Base-by-base conservation (phyloP, 2,329 filamentous ascomycete species). In the Trichoderma guizhouense region DNA sequence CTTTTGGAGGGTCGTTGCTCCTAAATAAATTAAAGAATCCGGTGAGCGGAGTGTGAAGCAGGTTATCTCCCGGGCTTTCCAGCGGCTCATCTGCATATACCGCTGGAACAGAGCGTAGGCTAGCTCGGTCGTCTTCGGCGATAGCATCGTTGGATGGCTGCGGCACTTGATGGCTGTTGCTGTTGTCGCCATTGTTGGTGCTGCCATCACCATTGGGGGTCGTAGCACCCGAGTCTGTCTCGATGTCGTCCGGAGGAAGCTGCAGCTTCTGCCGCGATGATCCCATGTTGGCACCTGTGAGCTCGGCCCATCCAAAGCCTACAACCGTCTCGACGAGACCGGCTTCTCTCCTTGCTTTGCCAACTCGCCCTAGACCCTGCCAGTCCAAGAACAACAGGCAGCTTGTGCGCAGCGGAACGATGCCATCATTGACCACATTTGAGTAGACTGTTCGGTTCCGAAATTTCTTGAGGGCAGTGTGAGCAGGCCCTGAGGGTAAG, bases 311-410 rank as follows among this genome's bases (percentile, higher is more conserved):
- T 3, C 96, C 95, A 86, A 95, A 98, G 70, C 93, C 93, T 34
- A 96, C 94, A 74, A 98, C 90, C 0, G 95, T 97, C 68, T 97
- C 95, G 47, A 99, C 93, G 32, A 98, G 84, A 0, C 95, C 95
- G 73, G 95, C 97, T 79, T 97, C 95, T 79, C 96, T 86, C 26
- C 95, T 89, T 12, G 96, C 95, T 81, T 99, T 99, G 75, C 98
- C 94, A 1, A 99, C 96, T 51, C 94, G 91, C 6, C 92, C 95
- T 4, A 99, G 84, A 0, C 96, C 96, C 81, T 95, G 92, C 96
- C 96, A 99, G 79, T 99, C 96, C 1, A 99, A 84, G 78, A 99
- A 99, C 7, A 99, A 83, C n/a, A 99, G 85, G 80, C 95, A 99
- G 74, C 95, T 98, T 5, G 96, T 99, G 26, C 96, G 90, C 39